Base-by-base conservation (phyloP, 805 yeast genomes). In the Kazachstania viticola region DNA sequence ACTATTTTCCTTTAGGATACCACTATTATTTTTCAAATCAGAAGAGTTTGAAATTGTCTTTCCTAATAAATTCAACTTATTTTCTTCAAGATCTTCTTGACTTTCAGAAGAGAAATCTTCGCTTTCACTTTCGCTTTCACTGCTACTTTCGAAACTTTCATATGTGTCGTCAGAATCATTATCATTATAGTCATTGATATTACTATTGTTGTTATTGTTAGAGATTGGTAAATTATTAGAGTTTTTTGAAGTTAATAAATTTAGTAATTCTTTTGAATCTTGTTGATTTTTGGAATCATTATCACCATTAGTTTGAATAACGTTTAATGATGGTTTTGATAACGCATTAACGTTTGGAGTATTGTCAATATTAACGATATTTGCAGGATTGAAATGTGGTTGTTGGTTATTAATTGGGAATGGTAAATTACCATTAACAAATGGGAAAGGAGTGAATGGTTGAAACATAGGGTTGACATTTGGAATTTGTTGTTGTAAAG, bases 311-410 rank as follows among this genome's bases (percentile, higher is more conserved):
- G 22, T 24, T 9, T 21, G 15, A 12, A 47, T 40, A 4, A 52
- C 38, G n/a, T 50, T 51, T 30, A 60, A 44, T 7, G 59, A 50
- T 25, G 62, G 61, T 33, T 50, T 52, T 7, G 64, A 52, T 9
- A 69, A 56, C 29, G 62, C 57, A 18, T 55, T 56, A 9, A 63
- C 54, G 18, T 62, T 51, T 21, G 68, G 69, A 9, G 65, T 61
- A 18, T 45, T 41, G 11, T 27, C 17, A n/a, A 23, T 30, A 35
- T 18, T 31, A 42, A 14, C 24, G 18, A 14, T 14, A 9, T 9
- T 18, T 35, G 37, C 25, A 29, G 28, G 36, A 23, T 9, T 23
- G 23, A 24, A 35, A 17, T 22, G 27, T 9, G 11, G 29, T 25
- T 23, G 35, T 16, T 27, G 45, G 31, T 28, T 39, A 33, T 4